These are phyloP conservation scores for Tuber brumale DNA, from an alignment of 495 filamentous ascomycete genomes.

Conservation along the genomic window DNA sequence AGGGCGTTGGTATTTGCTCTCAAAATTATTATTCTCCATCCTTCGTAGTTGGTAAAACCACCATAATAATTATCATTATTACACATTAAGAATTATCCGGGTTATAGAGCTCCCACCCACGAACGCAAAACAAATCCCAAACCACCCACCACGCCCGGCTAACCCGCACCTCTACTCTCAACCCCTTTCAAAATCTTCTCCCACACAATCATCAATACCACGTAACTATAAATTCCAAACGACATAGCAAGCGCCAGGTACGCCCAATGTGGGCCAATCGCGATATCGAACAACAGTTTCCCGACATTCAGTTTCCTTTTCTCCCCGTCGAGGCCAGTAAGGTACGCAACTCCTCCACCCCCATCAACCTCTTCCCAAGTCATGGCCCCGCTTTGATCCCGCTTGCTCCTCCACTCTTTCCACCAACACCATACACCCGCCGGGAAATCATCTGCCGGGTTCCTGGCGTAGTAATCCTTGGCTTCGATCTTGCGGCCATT, in stretches of 20 bases:
- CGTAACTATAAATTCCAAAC: not conserved
- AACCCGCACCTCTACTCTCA: not conserved
- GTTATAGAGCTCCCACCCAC: not conserved
- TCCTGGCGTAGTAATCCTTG: constrained; percentile 35
- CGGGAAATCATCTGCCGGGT: constrained; percentile 40
- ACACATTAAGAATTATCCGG: not conserved
- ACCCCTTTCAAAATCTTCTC: not conserved
- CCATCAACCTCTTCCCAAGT: constrained; percentile 36
- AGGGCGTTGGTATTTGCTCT: not conserved
- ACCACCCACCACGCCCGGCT: not conserved
- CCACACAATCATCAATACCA: not conserved
- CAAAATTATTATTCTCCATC: not conserved
- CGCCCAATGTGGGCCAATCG: not conserved
- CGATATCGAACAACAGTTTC: not conserved
- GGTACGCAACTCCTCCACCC: constrained; percentile 31
- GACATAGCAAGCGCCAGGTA: not conserved
- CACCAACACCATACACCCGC: constrained; percentile 42
- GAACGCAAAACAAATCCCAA: not conserved
- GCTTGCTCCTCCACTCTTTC: constrained; percentile 36
- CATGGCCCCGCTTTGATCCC: constrained; percentile 20
- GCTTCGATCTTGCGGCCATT: constrained; percentile 40
- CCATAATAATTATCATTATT: not conserved
- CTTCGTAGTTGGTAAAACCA: not conserved
- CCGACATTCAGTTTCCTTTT: not conserved
- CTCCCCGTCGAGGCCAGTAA: constrained; percentile 26